Evolutionary conservation across 257 asterid species (phyloP), one percentile per base, ranked within the genome.

Genomic region (Pogostemon cablin): DNA sequence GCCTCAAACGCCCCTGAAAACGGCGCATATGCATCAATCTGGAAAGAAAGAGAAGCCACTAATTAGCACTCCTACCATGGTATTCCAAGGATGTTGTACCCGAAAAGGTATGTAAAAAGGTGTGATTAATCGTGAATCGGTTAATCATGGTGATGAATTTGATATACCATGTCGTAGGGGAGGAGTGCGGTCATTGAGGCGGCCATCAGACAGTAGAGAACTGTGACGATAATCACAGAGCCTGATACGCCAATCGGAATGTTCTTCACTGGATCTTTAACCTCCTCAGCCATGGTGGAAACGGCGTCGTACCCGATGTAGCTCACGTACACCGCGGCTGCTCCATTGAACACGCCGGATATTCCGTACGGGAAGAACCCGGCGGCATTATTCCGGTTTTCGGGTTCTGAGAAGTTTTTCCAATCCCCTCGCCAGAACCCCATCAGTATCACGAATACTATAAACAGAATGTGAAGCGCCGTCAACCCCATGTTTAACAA

Each of bases 281-380:
- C 98, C 73, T 93, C 99, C 73, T 93, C 99, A 0, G 96, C 99
- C 98, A 93, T 86, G 9, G 99, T 91, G 1, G 99, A 91, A 43
- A 93, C 98, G 69, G 99, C 99, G 72, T 93, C 99, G 75, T 93
- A 93, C 0, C 99, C 99, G 11, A 93, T 93, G 78, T 89, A 93
- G 80, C 99, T 93, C 65, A 93, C 65, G 78, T 93, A 93, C 48
- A 93, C 99, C 86, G 84, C 59, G 2, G 99, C 96, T 3, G 99
- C 98, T 0, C 96, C 98, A 55, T 84, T 86, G 74, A 93, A 85
- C 40, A 93, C 93, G 7, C 99, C 99, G 3, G 95, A 72, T 4
- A 71, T 87, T 6, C 99, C 99, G 58, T 57, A 88, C 0, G 99
- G 99, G 48, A 89, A 81, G 20, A 91, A 93, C 11, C 72, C 78